phyloP scores from a whole-genome alignment of 805 yeast genomes.

The Zygosaccharomyces gambellarensis region DNA sequence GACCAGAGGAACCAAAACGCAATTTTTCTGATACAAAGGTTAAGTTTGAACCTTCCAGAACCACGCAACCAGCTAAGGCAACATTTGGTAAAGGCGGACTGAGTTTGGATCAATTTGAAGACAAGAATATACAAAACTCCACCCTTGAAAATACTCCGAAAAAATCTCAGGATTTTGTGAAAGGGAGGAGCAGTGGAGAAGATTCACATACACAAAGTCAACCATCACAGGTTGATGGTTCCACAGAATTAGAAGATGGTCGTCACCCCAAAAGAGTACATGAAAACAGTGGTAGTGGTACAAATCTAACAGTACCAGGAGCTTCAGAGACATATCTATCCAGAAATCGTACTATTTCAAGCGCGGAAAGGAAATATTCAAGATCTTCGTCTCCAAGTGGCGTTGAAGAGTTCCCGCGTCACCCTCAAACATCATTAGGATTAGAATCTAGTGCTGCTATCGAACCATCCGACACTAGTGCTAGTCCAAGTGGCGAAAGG shows the following conservation, averaged over 20 bases:
- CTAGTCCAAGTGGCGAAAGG: slow-evolving; percentile 14
- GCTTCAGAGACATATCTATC: slow-evolving; percentile 13
- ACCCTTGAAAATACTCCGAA: slow-evolving; percentile 6
- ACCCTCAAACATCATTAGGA: background rate
- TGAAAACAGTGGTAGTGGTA: slow-evolving; percentile 15
- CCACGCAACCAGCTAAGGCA: slow-evolving; percentile 44
- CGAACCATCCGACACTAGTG: background rate
- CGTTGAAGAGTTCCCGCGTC: background rate
- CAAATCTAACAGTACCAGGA: slow-evolving; percentile 10
- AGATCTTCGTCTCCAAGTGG: background rate
- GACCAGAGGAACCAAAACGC: background rate
- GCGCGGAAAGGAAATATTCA: slow-evolving; percentile 2
- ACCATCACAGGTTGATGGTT: background rate
- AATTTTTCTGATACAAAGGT: slow-evolving; percentile 20
- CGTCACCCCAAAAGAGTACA: background rate
- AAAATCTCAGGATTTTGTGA: slow-evolving; percentile 6
- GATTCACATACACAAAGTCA: background rate
- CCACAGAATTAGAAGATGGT: background rate
- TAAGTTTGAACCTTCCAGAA: slow-evolving; percentile 36
- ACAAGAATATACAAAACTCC: slow-evolving; percentile 3
- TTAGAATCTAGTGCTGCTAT: background rate
- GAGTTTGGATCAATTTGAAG: slow-evolving; percentile 35
- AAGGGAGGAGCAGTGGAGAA: background rate
- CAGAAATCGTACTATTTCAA: slow-evolving; percentile 26
- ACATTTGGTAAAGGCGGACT: slow-evolving; percentile 55